phyloP scores from a whole-genome alignment of 2,329 filamentous ascomycete genomes.

The Lizonia empirigonia region DNA sequence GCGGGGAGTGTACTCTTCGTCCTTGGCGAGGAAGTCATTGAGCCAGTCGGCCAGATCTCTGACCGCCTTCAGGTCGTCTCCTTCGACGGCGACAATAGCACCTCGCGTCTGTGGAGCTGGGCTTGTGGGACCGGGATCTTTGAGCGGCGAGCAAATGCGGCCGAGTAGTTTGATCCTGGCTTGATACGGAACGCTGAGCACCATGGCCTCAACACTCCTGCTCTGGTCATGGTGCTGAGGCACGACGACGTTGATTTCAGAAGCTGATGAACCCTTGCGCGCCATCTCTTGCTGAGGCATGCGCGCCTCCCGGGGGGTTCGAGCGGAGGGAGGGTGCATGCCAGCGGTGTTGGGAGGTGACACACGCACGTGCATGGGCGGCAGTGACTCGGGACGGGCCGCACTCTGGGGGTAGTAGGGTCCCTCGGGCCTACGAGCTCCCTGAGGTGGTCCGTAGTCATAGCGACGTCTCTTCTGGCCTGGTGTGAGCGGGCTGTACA shows the following conservation, averaged over 20 bases:
- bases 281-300: conserved; percentile 3
- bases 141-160: conserved; percentile 73
- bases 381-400: conserved; percentile 42
- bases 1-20: conserved; percentile 58
- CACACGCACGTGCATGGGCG: conserved; percentile 38
- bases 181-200: conserved; percentile 75
- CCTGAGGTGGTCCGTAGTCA: conserved; percentile 48
- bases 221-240: conserved; percentile 47
- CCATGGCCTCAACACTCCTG: conserved; percentile 67
- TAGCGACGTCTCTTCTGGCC: conserved; percentile 45
- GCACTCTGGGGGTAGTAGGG: conserved; percentile 41
- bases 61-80: conserved; percentile 68
- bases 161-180: conserved; percentile 78
- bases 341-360: conserved; percentile 42
- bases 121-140: conserved; percentile 31
- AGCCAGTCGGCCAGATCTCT: conserved; percentile 70
- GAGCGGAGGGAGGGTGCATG: conserved; percentile 36
- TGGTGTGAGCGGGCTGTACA: conserved; percentile 43
- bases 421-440: conserved; percentile 63
- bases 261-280: conserved; percentile 17
- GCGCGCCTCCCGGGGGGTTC: conserved; percentile 39
- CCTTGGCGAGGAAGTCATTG: conserved; percentile 57
- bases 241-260: conserved; percentile 32
- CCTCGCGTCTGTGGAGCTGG: conserved; percentile 62
- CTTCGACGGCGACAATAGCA: conserved; percentile 82